Evolutionary conservation across 2,329 filamentous ascomycete species (phyloP).

Genomic region (Colletotrichum siamense): DNA sequence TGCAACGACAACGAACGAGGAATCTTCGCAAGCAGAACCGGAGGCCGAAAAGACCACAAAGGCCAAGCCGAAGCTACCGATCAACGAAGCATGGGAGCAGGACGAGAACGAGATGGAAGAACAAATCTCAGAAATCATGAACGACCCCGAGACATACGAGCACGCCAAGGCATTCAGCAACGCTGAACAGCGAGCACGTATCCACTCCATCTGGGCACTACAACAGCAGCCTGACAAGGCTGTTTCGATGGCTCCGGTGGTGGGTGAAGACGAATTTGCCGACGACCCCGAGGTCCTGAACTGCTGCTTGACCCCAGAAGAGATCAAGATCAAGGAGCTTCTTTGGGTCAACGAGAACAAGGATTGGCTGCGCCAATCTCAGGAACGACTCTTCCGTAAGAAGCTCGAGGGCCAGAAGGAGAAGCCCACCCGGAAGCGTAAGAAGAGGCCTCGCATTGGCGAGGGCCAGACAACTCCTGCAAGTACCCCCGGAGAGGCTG

Average conservation of each 20-base stretch:
- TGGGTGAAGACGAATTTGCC: conserved; percentile 83
- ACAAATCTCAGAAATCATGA: conserved; percentile 75
- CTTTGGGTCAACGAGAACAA: conserved; percentile 97
- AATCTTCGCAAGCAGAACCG: not conserved
- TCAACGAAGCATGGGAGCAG: conserved; percentile 66
- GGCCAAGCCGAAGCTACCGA: conserved; percentile 53
- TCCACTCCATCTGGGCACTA: conserved; percentile 58
- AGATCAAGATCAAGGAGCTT: conserved; percentile 83
- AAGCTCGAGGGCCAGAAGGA: conserved; percentile 65
- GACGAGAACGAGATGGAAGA: conserved; percentile 71
- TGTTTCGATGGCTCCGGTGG: conserved; percentile 66
- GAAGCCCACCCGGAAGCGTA: conserved; percentile 62
- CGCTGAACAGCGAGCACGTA: conserved; percentile 59
- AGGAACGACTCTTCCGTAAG: conserved; percentile 80
- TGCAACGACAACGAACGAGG: not conserved
- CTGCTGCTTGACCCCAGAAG: conserved; percentile 75
- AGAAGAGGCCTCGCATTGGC: conserved; percentile 63
- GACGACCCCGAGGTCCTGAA: conserved; percentile 87
- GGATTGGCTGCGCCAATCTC: conserved; percentile 87
- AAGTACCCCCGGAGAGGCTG: conserved; percentile 72
- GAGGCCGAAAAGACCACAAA: not conserved
- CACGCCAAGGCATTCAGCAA: conserved; percentile 64
- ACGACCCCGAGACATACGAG: conserved; percentile 61
- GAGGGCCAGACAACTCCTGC: conserved; percentile 71
- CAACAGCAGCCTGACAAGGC: conserved; percentile 51